Base-by-base conservation (phyloP, 352 stramenopile genomes). In the Phytophthora sp. region DNA sequence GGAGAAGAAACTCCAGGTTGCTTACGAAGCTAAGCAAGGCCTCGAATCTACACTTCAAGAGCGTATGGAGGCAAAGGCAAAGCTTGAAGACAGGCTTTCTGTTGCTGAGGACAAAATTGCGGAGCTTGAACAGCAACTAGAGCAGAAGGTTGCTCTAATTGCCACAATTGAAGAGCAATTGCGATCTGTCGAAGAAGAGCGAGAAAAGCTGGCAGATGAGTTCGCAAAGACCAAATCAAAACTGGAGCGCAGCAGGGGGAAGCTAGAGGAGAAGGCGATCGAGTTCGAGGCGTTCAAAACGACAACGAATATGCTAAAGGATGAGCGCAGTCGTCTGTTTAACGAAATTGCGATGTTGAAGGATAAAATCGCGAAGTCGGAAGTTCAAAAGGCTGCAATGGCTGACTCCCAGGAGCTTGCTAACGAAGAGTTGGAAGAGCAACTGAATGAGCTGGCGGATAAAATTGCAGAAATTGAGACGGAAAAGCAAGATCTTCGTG, bases 251-350 rank as follows among this genome's bases (percentile, higher is more conserved):
- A 79, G 69, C 8, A 62, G 76, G 34, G 75, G 74, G 11, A 71
- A 77, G 35, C 34, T 91, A n/a, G 76, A 89, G 18, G 80, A 89
- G 59, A 84, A 89, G 27, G 66, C 62, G 15, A 80, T 88, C n/a
- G 76, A 86, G 39, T 82, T 87, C 43, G 77, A 88, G 46, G 70
- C 76, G 5, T 79, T 85, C 52, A 77, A 78, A 27, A 82, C 76
- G 13, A 88, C 77, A 5, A 80, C 77, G 8, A 82, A 79, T 28
- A 89, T 82, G 71, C 62, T 88, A 6, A 81, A 88, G 54, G 76
- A 86, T 27, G 77, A 89, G 51, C 76, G 78, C 32, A 77, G 52
- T 41, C 71, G 77, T 3, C 59, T 89, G 3, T 80, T 79, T 21
- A 76, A 75, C 31, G 80, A 89, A 42, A 88, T 89, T 38, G 54